Conservation (phyloP, 148 eudicot genomes). For the Beta vulgaris region DNA sequence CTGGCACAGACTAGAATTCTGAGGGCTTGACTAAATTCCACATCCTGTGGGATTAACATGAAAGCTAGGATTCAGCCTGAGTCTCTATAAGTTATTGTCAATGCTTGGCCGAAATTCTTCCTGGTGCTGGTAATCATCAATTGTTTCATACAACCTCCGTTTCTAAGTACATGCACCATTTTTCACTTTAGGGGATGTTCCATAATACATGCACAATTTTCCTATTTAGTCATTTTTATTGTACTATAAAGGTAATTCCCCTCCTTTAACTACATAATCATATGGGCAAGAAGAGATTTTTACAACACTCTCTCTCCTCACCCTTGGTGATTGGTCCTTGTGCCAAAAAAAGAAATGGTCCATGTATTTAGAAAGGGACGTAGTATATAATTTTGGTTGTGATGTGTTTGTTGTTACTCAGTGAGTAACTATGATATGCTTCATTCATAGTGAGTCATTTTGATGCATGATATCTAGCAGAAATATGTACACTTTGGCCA, state of each 20-base stretch:
- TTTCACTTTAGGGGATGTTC: no score
- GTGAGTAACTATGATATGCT: neutral
- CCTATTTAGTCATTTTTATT: no score
- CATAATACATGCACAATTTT: no score
- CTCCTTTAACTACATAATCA: no score
- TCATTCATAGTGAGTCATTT: neutral
- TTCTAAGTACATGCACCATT: no score
- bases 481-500: neutral
- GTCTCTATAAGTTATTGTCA: neutral
- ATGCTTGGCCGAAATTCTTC: neutral
- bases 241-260: no score
- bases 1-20: neutral
- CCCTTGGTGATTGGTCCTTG: no score
- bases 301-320: no score
- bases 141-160: no score
- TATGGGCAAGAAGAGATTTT: no score
- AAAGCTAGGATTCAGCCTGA: conserved; percentile 2
- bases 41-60: neutral
- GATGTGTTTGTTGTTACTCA: neutral
- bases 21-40: neutral
- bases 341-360: no score
- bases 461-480: neutral
- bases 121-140: neutral
- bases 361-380: no score
- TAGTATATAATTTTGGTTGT: neutral